Evolutionary conservation across 2,329 filamentous ascomycete species (phyloP).

Genomic region (Pseudogymnoascus sp.): DNA sequence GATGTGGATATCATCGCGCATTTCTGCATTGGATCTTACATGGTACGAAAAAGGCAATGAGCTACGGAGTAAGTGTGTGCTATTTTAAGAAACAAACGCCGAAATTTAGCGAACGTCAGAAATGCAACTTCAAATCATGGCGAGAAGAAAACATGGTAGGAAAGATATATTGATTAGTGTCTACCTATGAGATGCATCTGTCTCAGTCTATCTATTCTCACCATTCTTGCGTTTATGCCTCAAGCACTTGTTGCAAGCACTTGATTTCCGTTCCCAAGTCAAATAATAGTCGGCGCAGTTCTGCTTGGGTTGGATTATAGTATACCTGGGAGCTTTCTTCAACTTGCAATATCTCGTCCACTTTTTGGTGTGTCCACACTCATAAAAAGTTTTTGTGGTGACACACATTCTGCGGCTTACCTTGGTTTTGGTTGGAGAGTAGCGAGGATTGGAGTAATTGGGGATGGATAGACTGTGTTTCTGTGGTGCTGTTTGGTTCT

Average conservation of each 20-base stretch:
- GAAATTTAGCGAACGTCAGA: neutral
- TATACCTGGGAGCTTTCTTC: neutral
- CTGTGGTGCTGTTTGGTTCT: neutral
- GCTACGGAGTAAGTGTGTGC: neutral
- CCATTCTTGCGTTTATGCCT: neutral
- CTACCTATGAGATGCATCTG: neutral
- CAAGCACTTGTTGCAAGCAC: neutral
- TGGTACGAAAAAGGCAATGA: neutral
- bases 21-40: neutral
- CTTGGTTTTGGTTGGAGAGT: neutral
- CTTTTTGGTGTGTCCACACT: neutral
- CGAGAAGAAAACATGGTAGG: neutral
- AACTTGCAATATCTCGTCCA: neutral
- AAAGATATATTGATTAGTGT: neutral
- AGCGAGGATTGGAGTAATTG: neutral
- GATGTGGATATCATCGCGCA: neutral
- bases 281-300: neutral
- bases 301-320: neutral
- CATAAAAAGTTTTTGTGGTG: neutral
- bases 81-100: neutral
- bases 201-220: neutral
- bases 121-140: neutral
- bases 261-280: neutral
- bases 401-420: neutral
- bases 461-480: neutral